Evolutionary conservation across 805 yeast species (phyloP), one percentile per base, ranked within the genome.

Genomic region (Yarrowia osloensis): DNA sequence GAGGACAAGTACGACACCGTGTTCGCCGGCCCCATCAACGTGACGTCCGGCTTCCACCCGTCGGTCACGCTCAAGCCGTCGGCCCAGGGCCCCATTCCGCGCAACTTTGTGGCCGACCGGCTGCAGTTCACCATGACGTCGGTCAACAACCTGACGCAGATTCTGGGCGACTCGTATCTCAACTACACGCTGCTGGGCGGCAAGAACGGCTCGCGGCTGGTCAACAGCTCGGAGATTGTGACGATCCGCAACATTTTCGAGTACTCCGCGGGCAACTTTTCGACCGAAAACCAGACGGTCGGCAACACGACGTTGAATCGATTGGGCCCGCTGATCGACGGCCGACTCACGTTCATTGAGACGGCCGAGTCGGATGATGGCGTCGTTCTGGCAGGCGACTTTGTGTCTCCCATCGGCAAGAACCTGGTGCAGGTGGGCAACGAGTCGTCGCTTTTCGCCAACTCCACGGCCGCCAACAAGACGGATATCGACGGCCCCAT

Each of bases 1-100:
- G 83, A 85, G 67, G 83, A 87, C 59, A 95, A 95, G 75, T 94
- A 91, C 75, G 98, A 95, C 76, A 80, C 82, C 21, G 74, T 95
- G 8, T 94, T 78, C 75, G 79, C 82, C 49, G 99, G 98, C 0
- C 85, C 84, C 68, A 75, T 93, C 59, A 81, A 84, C 24, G 83
- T 84, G 1, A 57, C 66, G 4, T 54, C 71, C 17, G 71, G 69
- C 1, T 77, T 81, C 40, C 71, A 81, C 2, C 83, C 85, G 1
- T 78, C 77, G 22, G 78, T 89, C 12, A 79, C 78, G 7, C 70
- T 89, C 69, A 73, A 80, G 4, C 77, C 82, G 1, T 71, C 74
- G 0, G 15, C 70, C 1, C 68, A 68, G 12, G 74, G 74, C 35
- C 40, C 67, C 4, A 76, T 76, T 4, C 77, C 80, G 0, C 73